A percentile compares a stretch with the other conserved stretches of the same genome.
These are phyloP conservation scores for Dactylonectria estremocensis DNA, from an alignment of 2,329 filamentous ascomycete genomes.

Conservation along the genomic window DNA sequence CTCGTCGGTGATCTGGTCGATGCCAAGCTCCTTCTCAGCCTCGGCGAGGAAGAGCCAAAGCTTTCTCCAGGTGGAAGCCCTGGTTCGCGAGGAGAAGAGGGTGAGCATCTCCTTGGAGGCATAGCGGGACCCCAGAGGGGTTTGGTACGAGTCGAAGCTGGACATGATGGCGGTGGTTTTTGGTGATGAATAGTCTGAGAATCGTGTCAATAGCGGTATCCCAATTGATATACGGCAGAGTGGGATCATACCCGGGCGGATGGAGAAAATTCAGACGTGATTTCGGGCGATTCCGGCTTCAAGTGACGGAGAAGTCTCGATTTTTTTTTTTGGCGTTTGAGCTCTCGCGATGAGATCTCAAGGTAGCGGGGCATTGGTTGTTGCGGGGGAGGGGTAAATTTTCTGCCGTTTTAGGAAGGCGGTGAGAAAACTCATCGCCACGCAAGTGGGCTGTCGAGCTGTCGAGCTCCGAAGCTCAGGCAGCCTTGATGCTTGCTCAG, in stretches of 20 bases:
- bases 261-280: constrained; percentile 5
- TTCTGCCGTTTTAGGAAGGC: neutral
- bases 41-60: constrained; percentile 91
- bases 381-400: constrained; percentile 4
- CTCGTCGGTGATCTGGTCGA: constrained; percentile 78
- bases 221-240: neutral
- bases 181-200: neutral
- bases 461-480: no score
- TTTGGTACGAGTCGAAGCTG: constrained; percentile 34
- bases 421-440: neutral
- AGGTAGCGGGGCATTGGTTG: neutral
- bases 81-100: constrained; percentile 28
- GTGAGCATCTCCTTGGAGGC: constrained; percentile 30
- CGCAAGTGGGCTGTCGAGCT: neutral
- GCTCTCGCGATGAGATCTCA: neutral
- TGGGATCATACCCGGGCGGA: neutral
- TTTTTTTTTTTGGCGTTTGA: neutral
- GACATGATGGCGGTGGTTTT: constrained; percentile 5
- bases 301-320: neutral
- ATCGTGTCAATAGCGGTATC: neutral
- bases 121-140: constrained; percentile 28
- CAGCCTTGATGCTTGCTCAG: no score
- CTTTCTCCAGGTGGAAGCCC: constrained; percentile 53
- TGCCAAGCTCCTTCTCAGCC: constrained; percentile 84
- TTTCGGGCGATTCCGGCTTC: constrained; percentile 6